Conservation (phyloP, 2,329 filamentous ascomycete genomes). For the Graphilbum ipis-grandicollis region DNA sequence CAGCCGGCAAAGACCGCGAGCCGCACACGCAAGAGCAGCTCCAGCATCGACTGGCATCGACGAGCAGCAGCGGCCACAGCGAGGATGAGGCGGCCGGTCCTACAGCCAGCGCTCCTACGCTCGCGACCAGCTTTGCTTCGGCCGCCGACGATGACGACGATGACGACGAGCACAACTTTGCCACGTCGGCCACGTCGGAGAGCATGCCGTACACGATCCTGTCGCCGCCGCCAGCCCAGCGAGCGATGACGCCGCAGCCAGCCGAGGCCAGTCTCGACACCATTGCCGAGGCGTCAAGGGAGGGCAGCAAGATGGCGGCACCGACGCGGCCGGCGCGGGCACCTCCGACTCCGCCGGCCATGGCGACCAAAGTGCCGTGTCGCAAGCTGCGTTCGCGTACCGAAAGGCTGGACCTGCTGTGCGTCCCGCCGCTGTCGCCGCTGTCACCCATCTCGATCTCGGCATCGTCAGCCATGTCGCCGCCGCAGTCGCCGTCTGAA, state of each 20-base stretch:
- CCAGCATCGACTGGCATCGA: too few species aligned
- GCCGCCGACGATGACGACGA: constrained; percentile 21
- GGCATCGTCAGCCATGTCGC: constrained; percentile 18
- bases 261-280: too few species aligned
- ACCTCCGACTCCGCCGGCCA: neutral
- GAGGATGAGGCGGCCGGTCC: too few species aligned
- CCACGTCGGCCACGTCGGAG: constrained; percentile 28
- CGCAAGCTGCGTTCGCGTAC: neutral
- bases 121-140: too few species aligned
- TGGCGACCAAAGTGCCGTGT: too few species aligned
- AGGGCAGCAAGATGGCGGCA: too few species aligned
- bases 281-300: too few species aligned
- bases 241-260: constrained; percentile 9
- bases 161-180: constrained; percentile 43
- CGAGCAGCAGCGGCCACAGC: too few species aligned
- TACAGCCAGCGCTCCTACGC: too few species aligned
- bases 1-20: neutral
- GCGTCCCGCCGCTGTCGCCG: constrained; percentile 7
- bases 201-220: constrained; percentile 26
- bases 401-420: too few species aligned
- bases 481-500: too few species aligned
- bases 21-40: too few species aligned
- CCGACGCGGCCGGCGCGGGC: constrained; percentile 5
- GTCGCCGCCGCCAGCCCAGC: constrained; percentile 34
- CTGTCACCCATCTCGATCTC: constrained; percentile 14